phyloP scores from a whole-genome alignment of 2,329 filamentous ascomycete genomes.

The Penicillium frequentans region DNA sequence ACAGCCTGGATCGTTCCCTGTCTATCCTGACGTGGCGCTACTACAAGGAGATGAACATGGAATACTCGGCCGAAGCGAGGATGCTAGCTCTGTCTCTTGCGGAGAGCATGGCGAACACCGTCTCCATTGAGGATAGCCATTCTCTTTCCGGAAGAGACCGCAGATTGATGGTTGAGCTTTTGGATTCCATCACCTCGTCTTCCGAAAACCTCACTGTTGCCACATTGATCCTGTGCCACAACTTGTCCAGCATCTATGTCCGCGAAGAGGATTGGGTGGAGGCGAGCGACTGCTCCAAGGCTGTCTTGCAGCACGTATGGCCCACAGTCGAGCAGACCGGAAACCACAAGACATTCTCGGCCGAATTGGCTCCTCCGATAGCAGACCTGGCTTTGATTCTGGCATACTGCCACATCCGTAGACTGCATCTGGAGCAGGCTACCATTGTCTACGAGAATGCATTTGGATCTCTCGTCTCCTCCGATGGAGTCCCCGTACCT shows the following conservation, averaged over 20 bases:
- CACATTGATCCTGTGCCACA: slow-evolving; percentile 32
- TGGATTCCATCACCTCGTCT: slow-evolving; percentile 34
- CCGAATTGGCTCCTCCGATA: slow-evolving; percentile 31
- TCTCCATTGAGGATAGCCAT: slow-evolving; percentile 22
- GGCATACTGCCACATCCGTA: slow-evolving; percentile 36
- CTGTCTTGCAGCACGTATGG: slow-evolving; percentile 35
- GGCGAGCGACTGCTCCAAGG: slow-evolving; percentile 28
- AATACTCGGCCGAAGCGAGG: slow-evolving; percentile 31
- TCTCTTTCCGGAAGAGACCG: slow-evolving; percentile 27
- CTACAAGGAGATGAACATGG: slow-evolving; percentile 31
- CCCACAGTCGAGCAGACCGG: slow-evolving; percentile 29
- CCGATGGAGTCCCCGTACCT: slow-evolving; percentile 32
- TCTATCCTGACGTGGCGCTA: slow-evolving; percentile 36
- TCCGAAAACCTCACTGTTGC: slow-evolving; percentile 23
- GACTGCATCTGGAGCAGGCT: slow-evolving; percentile 29
- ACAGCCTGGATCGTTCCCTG: slow-evolving; percentile 32
- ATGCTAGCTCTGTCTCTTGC: slow-evolving; percentile 30
- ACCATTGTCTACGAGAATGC: slow-evolving; percentile 35
- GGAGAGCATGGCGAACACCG: slow-evolving; percentile 23
- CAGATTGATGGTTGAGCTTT: slow-evolving; percentile 30
- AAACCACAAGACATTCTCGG: slow-evolving; percentile 31
- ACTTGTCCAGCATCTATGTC: slow-evolving; percentile 32
- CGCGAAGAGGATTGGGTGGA: slow-evolving; percentile 32
- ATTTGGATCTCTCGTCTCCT: slow-evolving; percentile 31
- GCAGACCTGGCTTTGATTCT: slow-evolving; percentile 34